Evolutionary conservation across 345 rosid genomes (phyloP), one percentile per base, ranked within the genome.

Genomic region (Combretum micranthum): DNA sequence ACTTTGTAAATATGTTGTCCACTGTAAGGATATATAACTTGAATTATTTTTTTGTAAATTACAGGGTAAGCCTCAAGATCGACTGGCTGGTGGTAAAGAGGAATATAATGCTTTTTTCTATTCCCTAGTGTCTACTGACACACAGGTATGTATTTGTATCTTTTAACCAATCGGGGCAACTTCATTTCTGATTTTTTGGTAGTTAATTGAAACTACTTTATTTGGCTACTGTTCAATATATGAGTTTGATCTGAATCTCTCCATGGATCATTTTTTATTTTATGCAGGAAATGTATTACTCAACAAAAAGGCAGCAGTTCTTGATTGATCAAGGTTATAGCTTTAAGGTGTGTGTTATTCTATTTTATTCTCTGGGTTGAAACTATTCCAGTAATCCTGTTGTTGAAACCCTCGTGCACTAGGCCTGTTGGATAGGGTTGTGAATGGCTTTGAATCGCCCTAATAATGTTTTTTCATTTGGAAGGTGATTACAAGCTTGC

Each of bases 1-100:
- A 32, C 9, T 32, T 32, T 32, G 39, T 32, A 32, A 7, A 32
- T 32, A 32, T 25, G 2, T 25, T 25, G 2, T 5, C 26, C 5
- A 2, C 5, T 25, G 26, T 2, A 25, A n/a, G 14, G 17, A 50
- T 50, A 50, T 50, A 4, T 18, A 12, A 20, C 16, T 21, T 50
- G 51, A n/a, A 46, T 15, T 53, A 7, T 5, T 54, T 8, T 23
- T 0, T 17, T 23, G 59, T 56, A 53, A 59, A 61, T 17, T 21
- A 66, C 76, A 88, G 97, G 99, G 99, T 68, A 93, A 83, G 67
- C 78, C 73, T 39, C 88, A 93, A 82, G 99, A 93, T 76, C 83
- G 99, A 75, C 79, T 85, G 92, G 95, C 97, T 13, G 97, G 99
- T 64, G 97, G 99, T 44, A 89, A 85, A 81, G 99, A 89, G 79